phyloP scores from a whole-genome alignment of 2,329 filamentous ascomycete species.

The Claviceps sp. region DNA sequence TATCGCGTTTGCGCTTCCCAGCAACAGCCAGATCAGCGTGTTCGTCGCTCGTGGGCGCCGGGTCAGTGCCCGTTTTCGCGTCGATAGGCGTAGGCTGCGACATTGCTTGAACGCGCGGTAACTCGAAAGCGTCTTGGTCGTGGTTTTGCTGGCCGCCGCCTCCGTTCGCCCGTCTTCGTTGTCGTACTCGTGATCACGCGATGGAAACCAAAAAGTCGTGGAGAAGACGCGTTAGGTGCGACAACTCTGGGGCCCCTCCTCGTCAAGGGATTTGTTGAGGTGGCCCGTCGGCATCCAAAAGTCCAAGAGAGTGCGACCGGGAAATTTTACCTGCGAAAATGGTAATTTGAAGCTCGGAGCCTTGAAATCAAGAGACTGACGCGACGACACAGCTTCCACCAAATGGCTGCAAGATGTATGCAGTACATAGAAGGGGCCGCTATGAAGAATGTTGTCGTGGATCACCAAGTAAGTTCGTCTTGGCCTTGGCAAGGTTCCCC shows the following conservation, averaged over 20 bases:
- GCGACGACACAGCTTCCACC: constrained; percentile 11
- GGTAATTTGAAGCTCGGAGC: constrained; percentile 3
- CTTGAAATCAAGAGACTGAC: constrained; percentile 3
- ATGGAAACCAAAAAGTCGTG: constrained; percentile 11
- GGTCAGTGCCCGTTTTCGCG: constrained; percentile 25
- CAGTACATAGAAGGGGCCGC: constrained; percentile 15
- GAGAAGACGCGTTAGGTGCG: constrained; percentile 23
- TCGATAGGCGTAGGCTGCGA: constrained; percentile 26
- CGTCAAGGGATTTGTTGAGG: constrained; percentile 20
- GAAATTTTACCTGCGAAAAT: constrained; percentile 9
- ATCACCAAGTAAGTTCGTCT: constrained; percentile 15
- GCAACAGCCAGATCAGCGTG: constrained; percentile 21
- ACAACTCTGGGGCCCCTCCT: constrained; percentile 26
- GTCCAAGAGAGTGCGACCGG: constrained; percentile 15
- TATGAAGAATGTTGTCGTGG: constrained; percentile 26
- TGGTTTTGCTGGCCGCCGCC: constrained; percentile 20
- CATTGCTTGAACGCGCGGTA: constrained; percentile 19
- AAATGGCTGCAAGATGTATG: constrained; percentile 15
- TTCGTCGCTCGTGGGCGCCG: constrained; percentile 20
- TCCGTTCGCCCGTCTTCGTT: constrained; percentile 3
- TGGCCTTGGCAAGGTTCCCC: constrained; percentile 8
- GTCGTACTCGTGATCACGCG: constrained; percentile 25
- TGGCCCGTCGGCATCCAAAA: constrained; percentile 19
- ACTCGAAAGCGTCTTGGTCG: constrained; percentile 8
- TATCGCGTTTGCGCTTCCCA: constrained; percentile 48